Evolutionary conservation across 1,139 yeast species (phyloP).

Genomic region (Magnusiomyces clavatus): DNA sequence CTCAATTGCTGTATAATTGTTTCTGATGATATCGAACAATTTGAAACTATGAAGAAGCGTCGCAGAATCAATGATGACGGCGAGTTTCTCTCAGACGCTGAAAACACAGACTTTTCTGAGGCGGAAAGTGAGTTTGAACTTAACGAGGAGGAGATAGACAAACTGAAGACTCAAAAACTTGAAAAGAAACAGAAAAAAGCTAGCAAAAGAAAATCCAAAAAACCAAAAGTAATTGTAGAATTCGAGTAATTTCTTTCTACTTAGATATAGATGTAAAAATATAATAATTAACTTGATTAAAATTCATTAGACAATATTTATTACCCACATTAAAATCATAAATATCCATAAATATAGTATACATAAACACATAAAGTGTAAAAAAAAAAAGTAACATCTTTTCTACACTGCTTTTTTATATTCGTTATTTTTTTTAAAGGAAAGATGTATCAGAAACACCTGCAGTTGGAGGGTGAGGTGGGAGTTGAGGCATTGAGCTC

Average conservation of each 20-base stretch:
- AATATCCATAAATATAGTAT: too few relatives aligned
- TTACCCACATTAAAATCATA: too few relatives aligned
- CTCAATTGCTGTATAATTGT: slow-evolving; percentile 78
- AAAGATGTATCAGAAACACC: slow-evolving; percentile 5
- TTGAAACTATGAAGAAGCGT: slow-evolving; percentile 64
- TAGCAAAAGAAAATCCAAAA: slow-evolving; percentile 35
- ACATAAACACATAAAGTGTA: too few relatives aligned
- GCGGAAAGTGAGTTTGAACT: slow-evolving; percentile 35
- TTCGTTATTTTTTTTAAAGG: slow-evolving; percentile 1
- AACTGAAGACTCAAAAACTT: slow-evolving; percentile 2
- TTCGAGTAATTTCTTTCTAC: slow-evolving; percentile 1
- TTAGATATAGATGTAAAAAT: too few relatives aligned
- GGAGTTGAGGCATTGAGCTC: not conserved
- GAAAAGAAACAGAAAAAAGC: slow-evolving; percentile 33
- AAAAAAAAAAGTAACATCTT: too few relatives aligned
- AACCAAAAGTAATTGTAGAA: slow-evolving; percentile 11
- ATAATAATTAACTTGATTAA: not conserved
- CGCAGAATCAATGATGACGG: slow-evolving; percentile 21
- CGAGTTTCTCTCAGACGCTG: slow-evolving; percentile 39
- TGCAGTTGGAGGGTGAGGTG: slow-evolving; percentile 1
- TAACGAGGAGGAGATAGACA: slow-evolving; percentile 35
- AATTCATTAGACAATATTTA: not conserved
- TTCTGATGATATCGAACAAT: slow-evolving; percentile 70
- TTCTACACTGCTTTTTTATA: too few relatives aligned
- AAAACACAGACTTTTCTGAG: slow-evolving; percentile 50